phyloP scores from a whole-genome alignment of 176 grass and related monocot genomes.

The Eragrostis curvula region DNA sequence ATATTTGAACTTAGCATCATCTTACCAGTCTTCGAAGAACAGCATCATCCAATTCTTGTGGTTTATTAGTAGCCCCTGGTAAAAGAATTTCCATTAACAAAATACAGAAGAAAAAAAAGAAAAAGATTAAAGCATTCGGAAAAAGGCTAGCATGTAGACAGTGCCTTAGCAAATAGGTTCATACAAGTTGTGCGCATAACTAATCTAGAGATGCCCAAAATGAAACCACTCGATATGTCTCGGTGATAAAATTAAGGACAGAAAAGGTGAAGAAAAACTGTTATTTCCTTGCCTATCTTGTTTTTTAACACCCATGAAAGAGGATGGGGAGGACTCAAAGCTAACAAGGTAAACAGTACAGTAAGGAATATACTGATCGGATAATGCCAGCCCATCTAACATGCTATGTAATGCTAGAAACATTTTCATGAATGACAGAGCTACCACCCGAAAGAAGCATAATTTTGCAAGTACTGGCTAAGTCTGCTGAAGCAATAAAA shows the following conservation, averaged over 20 bases:
- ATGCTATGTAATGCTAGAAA: background rate
- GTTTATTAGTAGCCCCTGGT: conserved; percentile 97
- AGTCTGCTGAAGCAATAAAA: background rate
- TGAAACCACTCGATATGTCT: background rate
- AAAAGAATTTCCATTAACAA: conserved; percentile 40
- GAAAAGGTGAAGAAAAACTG: background rate
- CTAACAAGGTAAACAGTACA: background rate
- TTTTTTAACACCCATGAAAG: background rate
- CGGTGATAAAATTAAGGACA: background rate
- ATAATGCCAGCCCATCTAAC: conserved; percentile 3
- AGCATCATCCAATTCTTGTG: conserved; percentile 98
- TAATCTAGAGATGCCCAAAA: background rate
- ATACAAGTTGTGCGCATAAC: background rate
- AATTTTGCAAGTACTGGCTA: conserved; percentile 3
- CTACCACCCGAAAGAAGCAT: background rate
- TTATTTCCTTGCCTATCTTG: background rate
- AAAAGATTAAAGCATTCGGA: background rate
- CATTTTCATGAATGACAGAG: conserved; percentile 8
- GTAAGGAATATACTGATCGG: background rate
- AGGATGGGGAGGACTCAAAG: background rate
- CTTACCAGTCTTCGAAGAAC: conserved; percentile 95
- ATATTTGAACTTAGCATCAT: background rate
- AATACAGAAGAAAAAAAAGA: conserved; percentile 26
- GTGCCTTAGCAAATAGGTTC: background rate
- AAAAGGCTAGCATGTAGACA: background rate